These are phyloP conservation scores for Raphidocelis subcapitata DNA, from an alignment of 139 green algal genomes.

Conservation along the genomic window DNA sequence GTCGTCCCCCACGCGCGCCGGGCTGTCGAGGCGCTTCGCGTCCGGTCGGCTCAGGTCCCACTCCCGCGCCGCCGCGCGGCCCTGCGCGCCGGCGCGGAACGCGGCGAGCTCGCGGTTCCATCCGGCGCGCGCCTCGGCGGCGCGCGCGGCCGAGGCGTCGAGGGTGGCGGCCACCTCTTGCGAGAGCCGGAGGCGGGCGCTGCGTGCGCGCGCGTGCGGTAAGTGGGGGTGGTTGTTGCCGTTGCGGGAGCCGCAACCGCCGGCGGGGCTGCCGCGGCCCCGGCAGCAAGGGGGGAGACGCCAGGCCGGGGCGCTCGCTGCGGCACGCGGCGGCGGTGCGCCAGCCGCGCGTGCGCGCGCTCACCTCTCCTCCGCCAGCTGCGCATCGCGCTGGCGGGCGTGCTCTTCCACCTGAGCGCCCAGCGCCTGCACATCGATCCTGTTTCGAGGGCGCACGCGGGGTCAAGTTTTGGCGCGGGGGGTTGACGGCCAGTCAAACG, in stretches of 20 bases:
- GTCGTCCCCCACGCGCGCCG: slow-evolving; percentile 64
- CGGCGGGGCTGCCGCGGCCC: not conserved
- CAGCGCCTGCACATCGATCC: slow-evolving; percentile 59
- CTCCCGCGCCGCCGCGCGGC: slow-evolving; percentile 54
- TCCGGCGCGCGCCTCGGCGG: not conserved
- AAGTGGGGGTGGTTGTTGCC: not conserved
- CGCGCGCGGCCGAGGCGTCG: not conserved
- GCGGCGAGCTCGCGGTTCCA: not conserved
- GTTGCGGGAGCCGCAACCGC: not conserved
- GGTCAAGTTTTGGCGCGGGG: no score
- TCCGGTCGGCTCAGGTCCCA: slow-evolving; percentile 79
- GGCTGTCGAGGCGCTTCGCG: slow-evolving; percentile 46
- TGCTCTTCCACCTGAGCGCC: slow-evolving; percentile 49
- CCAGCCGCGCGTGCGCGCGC: not conserved
- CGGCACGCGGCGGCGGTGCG: not conserved
- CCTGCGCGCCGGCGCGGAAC: slow-evolving; percentile 31
- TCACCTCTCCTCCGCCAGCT: slow-evolving; percentile 54
- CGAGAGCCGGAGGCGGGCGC: not conserved
- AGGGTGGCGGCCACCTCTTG: not conserved
- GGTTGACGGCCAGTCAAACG: no score
- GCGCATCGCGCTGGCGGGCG: slow-evolving; percentile 21
- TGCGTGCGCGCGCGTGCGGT: not conserved
- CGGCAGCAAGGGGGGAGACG: not conserved
- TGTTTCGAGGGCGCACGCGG: not conserved
- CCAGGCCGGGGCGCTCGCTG: not conserved